Evolutionary conservation across 2,329 filamentous ascomycete species (phyloP), one percentile per base, ranked within the genome.

Genomic region (Cercospora citrullina): DNA sequence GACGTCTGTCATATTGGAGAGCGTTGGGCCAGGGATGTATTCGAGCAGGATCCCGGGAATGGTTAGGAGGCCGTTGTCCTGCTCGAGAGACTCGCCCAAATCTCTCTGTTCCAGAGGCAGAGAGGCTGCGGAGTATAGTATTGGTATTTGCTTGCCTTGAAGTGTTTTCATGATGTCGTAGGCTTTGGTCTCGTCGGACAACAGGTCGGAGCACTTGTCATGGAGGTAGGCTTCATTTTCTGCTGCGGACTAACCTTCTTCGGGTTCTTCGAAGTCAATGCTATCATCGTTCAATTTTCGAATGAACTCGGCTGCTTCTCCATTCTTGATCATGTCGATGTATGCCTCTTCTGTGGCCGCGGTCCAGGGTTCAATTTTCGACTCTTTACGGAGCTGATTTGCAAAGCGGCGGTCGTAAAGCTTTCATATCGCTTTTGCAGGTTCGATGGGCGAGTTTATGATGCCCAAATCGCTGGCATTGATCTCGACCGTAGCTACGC

Each of bases 361-460:
- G 33, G 12, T 39, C 63, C 55, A 65, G 23, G 55, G 53, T 4
- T 45, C 55, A 5, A 45, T 26, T 5, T 45, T 39, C 30, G 48
- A 33, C 23, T 65, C 63, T 65, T 28, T 45, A 39, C 63, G 53
- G 2, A 65, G 30, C 26, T 65, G 55, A 16, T 16, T 53, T 28
- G 63, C 30, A 30, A 65, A 65, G 23, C 63, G 63, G 21, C 63
- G 63, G 55, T 65, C 63, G 21, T 65, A 65, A 14, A 65, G 42
- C 16, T 65, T 65, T 21, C 61, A n/a, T 39, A 63, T 63, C 28
- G 82, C 79, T 73, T 14, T 51, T 2, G 23, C 23, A 21, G 48
- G 18, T 26, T 26, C 18, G 48, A 51, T 23, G 21, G 48, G 10
- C 9, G 9, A 10, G 48, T 14, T 10, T 51, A 21, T 18, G 18